A percentile compares a stretch with the other conserved stretches of the same genome.
These are phyloP conservation scores for Heterobasidion annosum DNA, from an alignment of 1,284 basidiomycete genomes.

Conservation along the genomic window DNA sequence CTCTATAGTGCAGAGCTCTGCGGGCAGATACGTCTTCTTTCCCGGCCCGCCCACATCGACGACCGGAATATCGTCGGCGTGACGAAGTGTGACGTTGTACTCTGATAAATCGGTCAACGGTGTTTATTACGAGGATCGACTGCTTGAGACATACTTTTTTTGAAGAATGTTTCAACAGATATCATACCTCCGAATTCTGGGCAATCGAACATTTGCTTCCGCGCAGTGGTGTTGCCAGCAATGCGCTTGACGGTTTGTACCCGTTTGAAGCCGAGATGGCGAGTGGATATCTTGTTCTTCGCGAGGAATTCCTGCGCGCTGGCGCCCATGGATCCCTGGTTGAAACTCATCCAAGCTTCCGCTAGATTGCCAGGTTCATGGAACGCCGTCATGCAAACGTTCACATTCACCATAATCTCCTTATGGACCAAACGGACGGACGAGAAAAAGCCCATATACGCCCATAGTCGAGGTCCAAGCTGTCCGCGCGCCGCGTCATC, in stretches of 20 bases:
- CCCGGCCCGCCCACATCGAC: conserved; percentile 41
- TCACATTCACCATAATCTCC: conserved; percentile 66
- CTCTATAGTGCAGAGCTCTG: conserved; percentile 61
- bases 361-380: conserved; percentile 54
- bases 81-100: conserved; percentile 40
- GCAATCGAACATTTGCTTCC: conserved; percentile 39
- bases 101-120: conserved; percentile 27
- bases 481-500: conserved; percentile 15
- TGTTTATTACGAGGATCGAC: background rate
- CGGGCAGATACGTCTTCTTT: conserved; percentile 43
- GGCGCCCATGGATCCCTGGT: conserved; percentile 28
- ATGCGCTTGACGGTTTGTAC: conserved; percentile 42
- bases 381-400: conserved; percentile 68
- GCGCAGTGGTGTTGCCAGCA: conserved; percentile 29
- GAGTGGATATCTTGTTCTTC: conserved; percentile 48
- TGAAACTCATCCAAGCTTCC: conserved; percentile 42
- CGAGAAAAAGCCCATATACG: conserved; percentile 58
- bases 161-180: conserved; percentile 55
- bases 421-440: conserved; percentile 58
- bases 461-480: conserved; percentile 43
- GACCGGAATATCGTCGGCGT: conserved; percentile 47
- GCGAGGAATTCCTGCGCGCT: conserved; percentile 40
- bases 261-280: conserved; percentile 43
- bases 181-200: conserved; percentile 40
- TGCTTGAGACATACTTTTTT: conserved; percentile 33